Evolutionary conservation across 2,329 filamentous ascomycete genomes (phyloP).

Genomic region (Beauveria australis): DNA sequence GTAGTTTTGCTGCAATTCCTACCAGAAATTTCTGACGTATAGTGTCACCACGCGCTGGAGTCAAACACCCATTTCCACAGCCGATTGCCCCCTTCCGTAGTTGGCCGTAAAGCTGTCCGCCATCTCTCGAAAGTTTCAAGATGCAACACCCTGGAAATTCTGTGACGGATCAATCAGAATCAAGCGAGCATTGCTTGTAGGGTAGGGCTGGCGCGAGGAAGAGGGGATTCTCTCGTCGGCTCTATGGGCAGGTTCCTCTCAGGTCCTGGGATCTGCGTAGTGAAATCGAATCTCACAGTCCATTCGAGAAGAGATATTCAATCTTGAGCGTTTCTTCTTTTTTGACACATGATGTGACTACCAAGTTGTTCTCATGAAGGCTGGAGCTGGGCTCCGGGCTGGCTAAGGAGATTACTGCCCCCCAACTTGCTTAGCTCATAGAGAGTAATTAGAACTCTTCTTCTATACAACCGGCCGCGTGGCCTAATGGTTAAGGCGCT

Average conservation of each 20-base stretch:
- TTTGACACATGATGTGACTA: too few relatives aligned
- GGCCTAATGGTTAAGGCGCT: constrained; percentile 36
- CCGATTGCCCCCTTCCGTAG: background rate
- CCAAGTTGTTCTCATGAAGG: too few relatives aligned
- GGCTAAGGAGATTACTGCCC: too few relatives aligned
- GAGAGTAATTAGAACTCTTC: background rate
- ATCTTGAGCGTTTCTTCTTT: too few relatives aligned
- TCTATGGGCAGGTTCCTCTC: background rate
- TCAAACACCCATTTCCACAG: background rate
- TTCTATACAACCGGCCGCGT: constrained; percentile 25
- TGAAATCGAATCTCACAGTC: too few relatives aligned
- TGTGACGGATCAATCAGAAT: background rate
- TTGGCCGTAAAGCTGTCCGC: background rate
- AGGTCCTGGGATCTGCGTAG: too few relatives aligned
- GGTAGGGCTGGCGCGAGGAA: background rate
- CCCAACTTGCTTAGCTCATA: background rate
- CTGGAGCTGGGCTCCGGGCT: too few relatives aligned
- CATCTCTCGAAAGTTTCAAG: background rate
- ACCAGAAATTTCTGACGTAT: background rate
- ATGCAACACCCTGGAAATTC: background rate
- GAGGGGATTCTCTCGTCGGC: background rate
- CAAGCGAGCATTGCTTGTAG: constrained; percentile 12
- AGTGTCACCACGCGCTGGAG: background rate
- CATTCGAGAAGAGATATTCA: too few relatives aligned
- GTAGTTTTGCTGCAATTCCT: background rate